Conservation (phyloP, 768 basidiomycete species). For the Auricularia sp. region DNA sequence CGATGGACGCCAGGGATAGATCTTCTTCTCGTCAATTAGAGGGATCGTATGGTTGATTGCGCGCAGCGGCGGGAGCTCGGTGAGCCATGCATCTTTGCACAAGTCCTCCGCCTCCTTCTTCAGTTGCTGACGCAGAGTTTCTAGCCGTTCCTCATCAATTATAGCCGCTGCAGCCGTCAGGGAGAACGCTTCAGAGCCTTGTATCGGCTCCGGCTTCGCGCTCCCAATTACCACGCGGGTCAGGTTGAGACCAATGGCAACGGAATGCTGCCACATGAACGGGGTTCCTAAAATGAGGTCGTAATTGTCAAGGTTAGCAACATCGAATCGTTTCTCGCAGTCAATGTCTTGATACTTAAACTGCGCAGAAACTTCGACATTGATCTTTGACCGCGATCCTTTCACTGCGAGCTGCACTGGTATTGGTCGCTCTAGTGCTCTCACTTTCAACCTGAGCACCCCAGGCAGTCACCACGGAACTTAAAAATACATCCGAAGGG, state of each 20-base stretch:
- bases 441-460: no score
- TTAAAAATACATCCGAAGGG: no score
- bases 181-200: neutral
- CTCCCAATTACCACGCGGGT: constrained; percentile 10
- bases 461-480: no score
- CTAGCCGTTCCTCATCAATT: neutral
- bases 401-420: constrained; percentile 7
- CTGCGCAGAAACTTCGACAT: neutral
- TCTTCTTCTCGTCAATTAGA: constrained; percentile 20
- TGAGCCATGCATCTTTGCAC: constrained; percentile 20
- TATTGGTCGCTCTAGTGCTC: constrained; percentile 2
- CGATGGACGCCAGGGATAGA: constrained; percentile 24
- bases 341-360: constrained; percentile 6
- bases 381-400: constrained; percentile 5
- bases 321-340: constrained; percentile 13
- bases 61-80: constrained; percentile 20
- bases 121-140: constrained; percentile 8
- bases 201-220: neutral
- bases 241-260: constrained; percentile 19
- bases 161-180: neutral
- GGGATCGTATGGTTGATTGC: constrained; percentile 29
- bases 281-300: constrained; percentile 27
- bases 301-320: constrained; percentile 28
- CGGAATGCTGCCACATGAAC: constrained; percentile 24
- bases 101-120: constrained; percentile 16